Evolutionary conservation across 1,139 yeast species (phyloP), one percentile per base, ranked within the genome.

Genomic region (Candida albicans): DNA sequence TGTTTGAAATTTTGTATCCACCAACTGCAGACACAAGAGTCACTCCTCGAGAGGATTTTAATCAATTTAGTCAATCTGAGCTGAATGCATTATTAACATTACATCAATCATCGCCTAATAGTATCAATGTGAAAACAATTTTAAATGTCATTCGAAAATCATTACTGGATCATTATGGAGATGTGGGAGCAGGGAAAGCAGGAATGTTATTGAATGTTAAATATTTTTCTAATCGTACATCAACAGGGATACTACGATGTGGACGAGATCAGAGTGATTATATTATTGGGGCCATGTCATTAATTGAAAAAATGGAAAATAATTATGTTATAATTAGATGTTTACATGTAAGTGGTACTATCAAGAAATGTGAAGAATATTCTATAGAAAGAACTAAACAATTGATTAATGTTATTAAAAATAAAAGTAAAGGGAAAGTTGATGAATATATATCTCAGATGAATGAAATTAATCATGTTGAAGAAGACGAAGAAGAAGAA

Each of bases 211-310:
- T 88, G n/a, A 68, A 78, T 30, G 67, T 91, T 45, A 88, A 89
- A 57, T 90, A 90, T 59, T 91, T 87, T 64, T 87, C 95, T 22
- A 81, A 81, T 43, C 77, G 75, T 56, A 90, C 98, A 0, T 82
- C 91, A 0, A 83, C 91, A 0, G 98, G 98, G 0, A 91, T 93
- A 2, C 58, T 91, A 25, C 75, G 96, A 51, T 87, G 95, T 46
- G 76, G 84, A 9, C 65, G 96, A 43, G 87, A 80, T 42, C 81
- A 83, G 46, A 77, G 74, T 43, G 80, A 83, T 37, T 57, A 76
- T 9, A 79, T 88, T 1, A 70, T 88, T 52, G 90, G 86, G 0
- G 88, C 96, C 0, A 60, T 91, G 50, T 73, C 87, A 0, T 68
- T 86, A 47, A 77, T 89, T n/a, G 73, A 70, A 37, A 65, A 67